These are phyloP conservation scores for Lactarius pseudohatsudake DNA, from an alignment of 768 basidiomycete genomes.

Conservation along the genomic window DNA sequence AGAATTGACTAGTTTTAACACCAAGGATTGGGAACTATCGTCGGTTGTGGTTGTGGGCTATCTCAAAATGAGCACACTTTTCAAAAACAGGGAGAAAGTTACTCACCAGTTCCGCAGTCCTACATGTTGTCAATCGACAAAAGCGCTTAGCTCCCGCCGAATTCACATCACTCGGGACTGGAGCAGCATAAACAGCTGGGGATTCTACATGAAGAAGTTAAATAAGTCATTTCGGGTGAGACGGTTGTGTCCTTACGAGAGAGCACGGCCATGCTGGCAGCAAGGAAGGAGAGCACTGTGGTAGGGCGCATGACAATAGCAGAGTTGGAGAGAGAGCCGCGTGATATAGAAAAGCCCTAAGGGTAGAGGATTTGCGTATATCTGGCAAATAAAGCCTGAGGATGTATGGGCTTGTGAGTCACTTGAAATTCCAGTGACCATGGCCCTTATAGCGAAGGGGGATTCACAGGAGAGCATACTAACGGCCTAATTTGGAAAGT, in stretches of 20 bases:
- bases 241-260: not conserved
- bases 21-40: not conserved
- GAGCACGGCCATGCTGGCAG: not conserved
- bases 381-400: not conserved
- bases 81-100: not conserved
- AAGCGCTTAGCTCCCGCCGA: not conserved
- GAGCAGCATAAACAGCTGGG: constrained; percentile 7
- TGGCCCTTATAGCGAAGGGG: not conserved
- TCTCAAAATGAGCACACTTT: not conserved
- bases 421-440: not conserved
- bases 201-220: not conserved
- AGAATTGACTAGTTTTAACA: not conserved
- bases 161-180: not conserved
- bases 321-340: not conserved
- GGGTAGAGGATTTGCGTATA: not conserved
- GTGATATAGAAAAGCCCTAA: not conserved
- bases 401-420: not conserved
- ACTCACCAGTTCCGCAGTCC: not conserved
- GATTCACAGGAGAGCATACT: constrained; percentile 5
- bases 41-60: not conserved
- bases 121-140: not conserved
- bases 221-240: not conserved
- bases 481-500: constrained; percentile 13
- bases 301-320: not conserved
- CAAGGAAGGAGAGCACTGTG: constrained; percentile 4